Evolutionary conservation across 768 basidiomycete species (phyloP).

Genomic region (Xerocomellus intermedius): DNA sequence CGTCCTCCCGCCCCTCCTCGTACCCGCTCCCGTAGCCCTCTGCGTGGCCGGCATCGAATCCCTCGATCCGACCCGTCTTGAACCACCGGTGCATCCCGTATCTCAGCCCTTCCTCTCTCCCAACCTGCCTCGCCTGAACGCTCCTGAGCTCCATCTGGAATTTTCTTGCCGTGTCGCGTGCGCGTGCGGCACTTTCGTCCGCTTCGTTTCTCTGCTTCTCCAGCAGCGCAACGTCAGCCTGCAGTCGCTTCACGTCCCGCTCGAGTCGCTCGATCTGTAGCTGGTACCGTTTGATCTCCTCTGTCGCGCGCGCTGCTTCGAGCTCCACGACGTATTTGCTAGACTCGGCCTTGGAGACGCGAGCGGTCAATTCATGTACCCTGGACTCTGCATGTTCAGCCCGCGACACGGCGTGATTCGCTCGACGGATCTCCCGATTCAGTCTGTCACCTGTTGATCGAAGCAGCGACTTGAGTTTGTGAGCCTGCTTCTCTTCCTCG

Average conservation of each 20-base stretch:
- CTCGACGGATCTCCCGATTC: slow-evolving; percentile 54
- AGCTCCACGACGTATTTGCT: slow-evolving; percentile 40
- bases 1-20: slow-evolving; percentile 41
- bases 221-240: slow-evolving; percentile 27
- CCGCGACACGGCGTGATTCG: slow-evolving; percentile 49
- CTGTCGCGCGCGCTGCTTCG: slow-evolving; percentile 40
- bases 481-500: slow-evolving; percentile 57
- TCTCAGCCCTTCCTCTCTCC: slow-evolving; percentile 42
- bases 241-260: slow-evolving; percentile 40
- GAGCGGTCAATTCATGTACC: slow-evolving; percentile 40
- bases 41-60: slow-evolving; percentile 44
- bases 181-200: slow-evolving; percentile 43
- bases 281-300: slow-evolving; percentile 48
- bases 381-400: slow-evolving; percentile 52
- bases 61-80: slow-evolving; percentile 43
- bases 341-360: slow-evolving; percentile 41
- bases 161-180: slow-evolving; percentile 43
- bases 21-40: slow-evolving; percentile 47
- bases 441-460: slow-evolving; percentile 51
- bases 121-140: slow-evolving; percentile 43
- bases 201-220: slow-evolving; percentile 41
- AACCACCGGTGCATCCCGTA: slow-evolving; percentile 44
- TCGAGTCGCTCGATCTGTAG: slow-evolving; percentile 47
- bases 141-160: slow-evolving; percentile 45
- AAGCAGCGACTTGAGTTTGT: slow-evolving; percentile 52